Base-by-base conservation (phyloP, 2,329 filamentous ascomycete species). In the Beauveria bassiana region DNA sequence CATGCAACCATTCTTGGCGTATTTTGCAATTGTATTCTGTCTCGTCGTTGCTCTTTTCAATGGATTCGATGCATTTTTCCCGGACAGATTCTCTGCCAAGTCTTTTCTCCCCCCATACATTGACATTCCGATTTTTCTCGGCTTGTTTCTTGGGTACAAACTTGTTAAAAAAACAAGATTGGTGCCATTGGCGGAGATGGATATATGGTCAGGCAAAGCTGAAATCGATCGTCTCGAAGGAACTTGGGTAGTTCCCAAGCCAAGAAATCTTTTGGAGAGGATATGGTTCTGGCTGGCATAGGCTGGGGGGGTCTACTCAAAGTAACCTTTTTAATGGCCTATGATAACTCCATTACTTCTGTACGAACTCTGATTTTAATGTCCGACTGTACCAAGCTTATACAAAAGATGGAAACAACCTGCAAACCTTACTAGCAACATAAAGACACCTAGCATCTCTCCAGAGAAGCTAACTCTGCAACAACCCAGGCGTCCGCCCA, bases 21-120 rank as follows among this genome's bases (percentile, higher is more conserved):
- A 73, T 54, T 83, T 85, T 61, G 81, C 86, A 1, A 75, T 90
- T 5, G 71, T 75, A 2, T 85, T 83, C 61, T 88, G 86, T 45
- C 77, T 81, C 28, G 69, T 88, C 42, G 86, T 92, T 75, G 83
- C 86, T 1, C 79, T 91, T 63, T 87, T 91, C 43, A 86, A 88
- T 49, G 88, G 88, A 0, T 92, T 90, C 65, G 80, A 86, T 1
- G 86, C 89, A 5, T 92, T 92, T 69, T 78, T 90, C 63, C 84
- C 86, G 0, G 74, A 79, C 16, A 70, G 71, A 40, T 77, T 76
- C 47, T 72, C 72, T 57, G 74, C 72, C 24, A 74, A 72, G 67
- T 72, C 72, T 1, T 92, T 91, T 70, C 73, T 91, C 56, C 88
- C 89, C 67, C 75, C 77, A 0, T 91, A 91, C 68, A 83, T 87